phyloP scores from a whole-genome alignment of 1,139 yeast species.

The Scheffersomyces stambukii region DNA sequence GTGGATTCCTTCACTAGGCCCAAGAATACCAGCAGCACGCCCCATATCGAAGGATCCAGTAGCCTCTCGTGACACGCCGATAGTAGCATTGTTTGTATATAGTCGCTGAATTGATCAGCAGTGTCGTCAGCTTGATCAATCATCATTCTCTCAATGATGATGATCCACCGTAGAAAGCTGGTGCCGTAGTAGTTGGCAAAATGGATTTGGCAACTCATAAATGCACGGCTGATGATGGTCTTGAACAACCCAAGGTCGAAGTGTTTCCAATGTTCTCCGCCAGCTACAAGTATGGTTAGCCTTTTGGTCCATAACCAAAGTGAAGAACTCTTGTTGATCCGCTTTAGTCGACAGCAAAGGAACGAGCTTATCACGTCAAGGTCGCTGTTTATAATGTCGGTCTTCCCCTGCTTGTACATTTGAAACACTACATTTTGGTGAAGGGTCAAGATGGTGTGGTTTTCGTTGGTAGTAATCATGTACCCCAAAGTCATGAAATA shows the following conservation, averaged over 20 bases:
- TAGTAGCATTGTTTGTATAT: too few relatives aligned
- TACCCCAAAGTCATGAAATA: constrained; percentile 30
- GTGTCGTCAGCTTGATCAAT: constrained; percentile 4
- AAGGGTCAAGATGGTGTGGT: constrained; percentile 28
- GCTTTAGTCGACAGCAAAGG: constrained; percentile 28
- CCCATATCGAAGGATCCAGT: background rate
- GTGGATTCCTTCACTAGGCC: background rate
- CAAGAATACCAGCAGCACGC: background rate
- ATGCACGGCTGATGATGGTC: constrained; percentile 12
- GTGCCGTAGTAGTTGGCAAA: constrained; percentile 42
- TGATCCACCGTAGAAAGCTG: constrained; percentile 30
- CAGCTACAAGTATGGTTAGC: constrained; percentile 17
- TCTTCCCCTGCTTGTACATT: too few relatives aligned
- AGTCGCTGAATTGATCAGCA: too few relatives aligned
- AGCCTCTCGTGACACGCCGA: constrained; percentile 14
- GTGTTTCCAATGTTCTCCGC: constrained; percentile 4
- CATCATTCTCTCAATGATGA: constrained; percentile 11
- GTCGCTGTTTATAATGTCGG: constrained; percentile 17
- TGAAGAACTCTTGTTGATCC: constrained; percentile 41
- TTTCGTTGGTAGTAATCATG: constrained; percentile 39
- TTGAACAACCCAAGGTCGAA: too few relatives aligned
- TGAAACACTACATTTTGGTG: constrained; percentile 29
- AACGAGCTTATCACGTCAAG: constrained; percentile 29
- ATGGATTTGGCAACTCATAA: constrained; percentile 32
- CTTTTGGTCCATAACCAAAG: constrained; percentile 38